These are phyloP conservation scores for Linaria vulgaris DNA, from an alignment of 257 asterid genomes.

Conservation along the genomic window DNA sequence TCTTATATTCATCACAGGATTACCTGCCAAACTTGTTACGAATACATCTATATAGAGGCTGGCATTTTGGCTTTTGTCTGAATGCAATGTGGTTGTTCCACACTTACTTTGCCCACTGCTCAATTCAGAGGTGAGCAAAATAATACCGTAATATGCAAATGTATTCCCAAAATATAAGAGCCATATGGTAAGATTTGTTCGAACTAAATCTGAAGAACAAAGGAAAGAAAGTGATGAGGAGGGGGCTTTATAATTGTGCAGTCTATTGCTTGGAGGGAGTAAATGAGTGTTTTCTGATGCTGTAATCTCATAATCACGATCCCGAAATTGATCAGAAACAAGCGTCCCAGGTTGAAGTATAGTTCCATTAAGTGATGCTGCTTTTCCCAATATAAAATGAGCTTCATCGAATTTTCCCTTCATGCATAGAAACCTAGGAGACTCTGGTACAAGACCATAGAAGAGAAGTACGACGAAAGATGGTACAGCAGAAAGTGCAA, in stretches of 20 bases:
- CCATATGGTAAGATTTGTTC: conserved; percentile 64
- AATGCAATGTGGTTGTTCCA: conserved; percentile 24
- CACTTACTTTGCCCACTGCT: conserved; percentile 58
- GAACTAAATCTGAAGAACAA: conserved; percentile 45
- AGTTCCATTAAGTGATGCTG: conserved; percentile 41
- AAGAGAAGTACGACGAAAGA: conserved; percentile 41
- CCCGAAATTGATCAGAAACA: conserved; percentile 31
- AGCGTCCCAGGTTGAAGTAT: conserved; percentile 38
- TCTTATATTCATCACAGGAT: not conserved
- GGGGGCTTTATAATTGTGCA: conserved; percentile 16
- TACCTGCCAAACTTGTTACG: conserved; percentile 78
- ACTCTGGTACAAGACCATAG: conserved; percentile 40
- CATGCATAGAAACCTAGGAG: conserved; percentile 52
- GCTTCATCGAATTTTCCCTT: conserved; percentile 49
- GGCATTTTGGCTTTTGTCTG: conserved; percentile 22
- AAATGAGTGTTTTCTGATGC: conserved; percentile 30
- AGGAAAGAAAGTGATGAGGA: conserved; percentile 41
- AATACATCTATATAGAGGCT: conserved; percentile 61
- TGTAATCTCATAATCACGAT: conserved; percentile 16
- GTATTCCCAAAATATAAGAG: conserved; percentile 56
- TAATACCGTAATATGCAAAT: conserved; percentile 69
- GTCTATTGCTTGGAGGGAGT: conserved; percentile 26
- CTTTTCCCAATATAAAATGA: conserved; percentile 36
- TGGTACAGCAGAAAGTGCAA: conserved; percentile 44
- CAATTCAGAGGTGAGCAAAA: conserved; percentile 74